A percentile compares a stretch with the other conserved stretches of the same genome.
These are phyloP conservation scores for Leishmania tropica DNA, from an alignment of 208 protist species.

Conservation along the genomic window DNA sequence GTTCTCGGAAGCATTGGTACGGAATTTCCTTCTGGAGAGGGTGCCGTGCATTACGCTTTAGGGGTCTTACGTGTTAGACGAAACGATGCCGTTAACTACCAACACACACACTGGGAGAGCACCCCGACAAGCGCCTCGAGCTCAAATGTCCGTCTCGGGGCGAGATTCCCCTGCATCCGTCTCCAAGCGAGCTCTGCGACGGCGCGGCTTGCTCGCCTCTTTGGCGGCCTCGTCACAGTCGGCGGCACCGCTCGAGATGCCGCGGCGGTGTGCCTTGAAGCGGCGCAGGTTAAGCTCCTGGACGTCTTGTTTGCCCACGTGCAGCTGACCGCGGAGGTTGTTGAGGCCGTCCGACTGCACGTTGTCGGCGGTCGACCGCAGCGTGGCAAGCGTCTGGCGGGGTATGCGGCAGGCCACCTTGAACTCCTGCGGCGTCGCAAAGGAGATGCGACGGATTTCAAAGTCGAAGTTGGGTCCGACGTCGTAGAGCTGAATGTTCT, in stretches of 20 bases:
- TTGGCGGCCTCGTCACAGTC: slow-evolving; percentile 13
- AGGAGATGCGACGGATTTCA: slow-evolving; percentile 68
- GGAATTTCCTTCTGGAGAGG: not conserved
- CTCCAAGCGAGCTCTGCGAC: slow-evolving; percentile 18
- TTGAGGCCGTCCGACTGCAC: slow-evolving; percentile 70
- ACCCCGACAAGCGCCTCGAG: not conserved
- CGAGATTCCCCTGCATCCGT: slow-evolving; percentile 6
- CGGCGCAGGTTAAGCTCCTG: slow-evolving; percentile 76
- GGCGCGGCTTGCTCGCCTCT: slow-evolving; percentile 4
- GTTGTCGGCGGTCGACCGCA: slow-evolving; percentile 71
- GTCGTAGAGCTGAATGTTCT: slow-evolving; percentile 72
- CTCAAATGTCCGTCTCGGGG: slow-evolving; percentile 31
- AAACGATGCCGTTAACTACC: not conserved
- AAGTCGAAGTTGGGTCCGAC: slow-evolving; percentile 90
- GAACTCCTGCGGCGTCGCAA: slow-evolving; percentile 82
- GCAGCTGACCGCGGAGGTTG: slow-evolving; percentile 84
- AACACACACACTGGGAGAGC: not conserved
- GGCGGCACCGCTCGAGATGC: not conserved
- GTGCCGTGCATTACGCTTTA: not conserved
- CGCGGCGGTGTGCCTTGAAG: slow-evolving; percentile 79
- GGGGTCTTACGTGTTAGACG: not conserved
- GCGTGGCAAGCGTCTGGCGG: slow-evolving; percentile 53
- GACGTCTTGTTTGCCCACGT: slow-evolving; percentile 83
- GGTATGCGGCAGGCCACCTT: slow-evolving; percentile 72
- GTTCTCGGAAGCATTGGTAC: too few relatives aligned